Base-by-base conservation (phyloP, 1,284 basidiomycete genomes). In the Lentinula novae-zelandiae region DNA sequence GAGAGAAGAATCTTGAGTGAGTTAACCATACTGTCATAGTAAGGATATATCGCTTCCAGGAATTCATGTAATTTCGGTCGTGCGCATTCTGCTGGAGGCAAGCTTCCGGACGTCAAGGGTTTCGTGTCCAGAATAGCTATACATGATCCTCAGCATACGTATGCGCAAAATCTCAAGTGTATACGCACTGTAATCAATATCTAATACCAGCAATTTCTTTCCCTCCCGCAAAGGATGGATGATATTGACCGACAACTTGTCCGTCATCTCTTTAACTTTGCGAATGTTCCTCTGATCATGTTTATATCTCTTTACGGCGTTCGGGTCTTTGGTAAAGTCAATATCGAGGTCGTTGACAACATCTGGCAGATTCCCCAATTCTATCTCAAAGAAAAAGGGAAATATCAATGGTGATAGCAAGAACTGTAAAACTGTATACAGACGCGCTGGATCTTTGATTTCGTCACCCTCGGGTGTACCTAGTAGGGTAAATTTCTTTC, bases 61-160 rank as follows among this genome's bases (percentile, higher is more conserved):
- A 97, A 94, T 67, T 93, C 87, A 68, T 96, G 93, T 27, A 97
- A 76, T 8, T 85, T 79, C 3, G 93, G 94, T 48, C 93, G 77
- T 7, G 91, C 91, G 71, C 92, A 94, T 75, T 94, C 90, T 5
- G 80, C 72, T 2, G 90, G 86, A 9, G 92, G 92, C 1, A 94
- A 74, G 2, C 86, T 85, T 38, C 92, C 90, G 5, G 85, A 85
- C 12, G 90, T 86, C 27, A 93, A 75, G 2, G 91, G 91, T 66
- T 91, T 92, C 10, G 91, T 92, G 72, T 94, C 92, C 67, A 93
- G 74, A 44, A 94, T 91, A 15, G 93, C 92, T 87, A 68, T 52
- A 54, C 0, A 9, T 6, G 4, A 44, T 66, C 12, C n/a, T 50
- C 9, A 51, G 22, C n/a, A 51, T 17, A 9, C 10, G 48, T 17